Evolutionary conservation across 495 filamentous ascomycete species (phyloP).

Genomic region (Hypoxylon perforatum): DNA sequence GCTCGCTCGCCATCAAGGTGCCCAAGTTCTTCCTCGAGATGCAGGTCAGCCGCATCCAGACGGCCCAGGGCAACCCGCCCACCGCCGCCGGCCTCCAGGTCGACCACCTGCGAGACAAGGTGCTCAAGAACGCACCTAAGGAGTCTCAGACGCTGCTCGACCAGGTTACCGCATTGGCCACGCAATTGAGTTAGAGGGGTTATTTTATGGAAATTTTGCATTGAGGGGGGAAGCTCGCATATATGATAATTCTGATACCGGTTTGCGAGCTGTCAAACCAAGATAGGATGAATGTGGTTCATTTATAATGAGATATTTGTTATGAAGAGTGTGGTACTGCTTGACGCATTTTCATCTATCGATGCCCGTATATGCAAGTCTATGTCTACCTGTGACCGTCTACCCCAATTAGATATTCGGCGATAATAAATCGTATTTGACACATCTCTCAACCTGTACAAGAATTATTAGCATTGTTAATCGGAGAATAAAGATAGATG

Average conservation of each 20-base stretch:
- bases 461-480: conserved; percentile 34
- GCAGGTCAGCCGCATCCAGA: conserved; percentile 61
- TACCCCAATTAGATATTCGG: conserved; percentile 73
- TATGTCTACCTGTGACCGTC: conserved; percentile 19
- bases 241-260: neutral
- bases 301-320: conserved; percentile 17
- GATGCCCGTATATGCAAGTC: conserved; percentile 29
- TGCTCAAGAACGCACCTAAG: conserved; percentile 56
- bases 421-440: conserved; percentile 83
- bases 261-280: neutral
- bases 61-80: conserved; percentile 59
- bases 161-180: conserved; percentile 51
- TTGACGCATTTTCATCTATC: conserved; percentile 9
- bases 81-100: conserved; percentile 55
- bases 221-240: neutral
- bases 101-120: conserved; percentile 59
- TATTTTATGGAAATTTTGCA: neutral
- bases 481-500: neutral
- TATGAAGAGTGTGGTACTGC: conserved; percentile 23
- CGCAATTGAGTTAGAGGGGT: conserved; percentile 39
- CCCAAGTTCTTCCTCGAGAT: conserved; percentile 63
- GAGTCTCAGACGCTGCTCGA: conserved; percentile 52
- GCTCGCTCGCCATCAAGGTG: conserved; percentile 57
- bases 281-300: conserved; percentile 17
- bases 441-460: conserved; percentile 73